phyloP scores from a whole-genome alignment of 768 basidiomycete species.

The Termitomyces sp. region DNA sequence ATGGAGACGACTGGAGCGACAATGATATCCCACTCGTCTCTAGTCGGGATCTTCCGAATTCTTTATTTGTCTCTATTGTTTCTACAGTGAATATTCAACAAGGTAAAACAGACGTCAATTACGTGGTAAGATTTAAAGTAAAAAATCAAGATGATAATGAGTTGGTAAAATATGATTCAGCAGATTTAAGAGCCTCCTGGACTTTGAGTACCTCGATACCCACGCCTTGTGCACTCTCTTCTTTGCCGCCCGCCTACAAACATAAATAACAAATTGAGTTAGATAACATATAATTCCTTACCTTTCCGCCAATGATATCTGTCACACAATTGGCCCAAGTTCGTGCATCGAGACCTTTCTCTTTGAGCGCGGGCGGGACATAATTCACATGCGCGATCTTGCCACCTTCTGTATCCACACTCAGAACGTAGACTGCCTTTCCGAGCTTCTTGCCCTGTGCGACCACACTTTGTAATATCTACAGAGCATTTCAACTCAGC shows the following conservation, averaged over 20 bases:
- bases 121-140: not conserved
- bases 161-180: conserved; percentile 35
- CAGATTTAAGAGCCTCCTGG: conserved; percentile 60
- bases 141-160: conserved; percentile 4
- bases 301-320: conserved; percentile 88
- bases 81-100: not conserved
- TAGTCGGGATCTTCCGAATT: conserved; percentile 14
- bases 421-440: conserved; percentile 89
- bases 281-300: conserved; percentile 22
- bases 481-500: conserved; percentile 3
- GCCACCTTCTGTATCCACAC: conserved; percentile 56
- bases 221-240: conserved; percentile 87
- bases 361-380: conserved; percentile 54
- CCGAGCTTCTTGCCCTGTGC: conserved; percentile 73
- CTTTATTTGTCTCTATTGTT: conserved; percentile 10
- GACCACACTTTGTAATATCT: conserved; percentile 75
- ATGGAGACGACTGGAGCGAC: conserved; percentile 10
- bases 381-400: conserved; percentile 89
- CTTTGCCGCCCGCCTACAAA: conserved; percentile 87
- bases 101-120: not conserved
- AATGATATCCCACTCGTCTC: not conserved
- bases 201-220: conserved; percentile 63
- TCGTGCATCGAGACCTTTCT: conserved; percentile 74
- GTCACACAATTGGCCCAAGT: conserved; percentile 80
- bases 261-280: not conserved